Base-by-base conservation (phyloP, 2,329 filamentous ascomycete species). In the Trichoderma lentiforme region DNA sequence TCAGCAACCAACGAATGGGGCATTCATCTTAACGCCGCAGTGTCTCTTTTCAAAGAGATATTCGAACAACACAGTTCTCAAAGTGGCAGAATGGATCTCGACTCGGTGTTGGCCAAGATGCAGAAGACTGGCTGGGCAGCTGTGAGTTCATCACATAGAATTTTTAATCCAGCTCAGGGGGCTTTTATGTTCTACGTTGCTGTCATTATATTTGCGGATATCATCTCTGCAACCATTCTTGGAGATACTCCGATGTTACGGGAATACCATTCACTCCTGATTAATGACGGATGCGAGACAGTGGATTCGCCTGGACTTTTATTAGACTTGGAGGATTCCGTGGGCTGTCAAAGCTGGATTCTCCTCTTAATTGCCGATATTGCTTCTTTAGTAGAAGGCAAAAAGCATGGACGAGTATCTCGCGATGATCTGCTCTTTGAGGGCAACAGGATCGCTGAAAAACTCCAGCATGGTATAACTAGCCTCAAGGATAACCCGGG, bases 151-250 rank as follows among this genome's bases (percentile, higher is more conserved):
- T 51, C n/a, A 8, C 56, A 69, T n/a, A 32, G 66, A 82, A 75
- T 78, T 14, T 79, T 78, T 77, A 81, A 77, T 62, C 74, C 76
- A 11, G 80, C 81, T 57, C 80, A 84, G 63, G 77, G 80, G 1
- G 80, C 76, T 24, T 81, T 81, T 57, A 78, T 77, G 64, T 84
- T 81, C 64, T 83, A 77, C 47, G 77, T 77, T 6, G 80, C 77
- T 1, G 74, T 76, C 11, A 75, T 85, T 0, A 67, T 84, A 4
- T 81, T 57, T 7, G 68, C 61, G 1, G 75, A 76, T n/a, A 71
- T 75, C 0, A 36, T 76, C 26, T 69, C 53, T 32, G 66, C 56
- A 7, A 69, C 66, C 4, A 69, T 32, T n/a, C 7, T 60, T 15
- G 36, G 66, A 14, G 36, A 34, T 24, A 8, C 28, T 4, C 66